Evolutionary conservation across 805 yeast genomes (phyloP).

Genomic region (Komagataella ulmi): DNA sequence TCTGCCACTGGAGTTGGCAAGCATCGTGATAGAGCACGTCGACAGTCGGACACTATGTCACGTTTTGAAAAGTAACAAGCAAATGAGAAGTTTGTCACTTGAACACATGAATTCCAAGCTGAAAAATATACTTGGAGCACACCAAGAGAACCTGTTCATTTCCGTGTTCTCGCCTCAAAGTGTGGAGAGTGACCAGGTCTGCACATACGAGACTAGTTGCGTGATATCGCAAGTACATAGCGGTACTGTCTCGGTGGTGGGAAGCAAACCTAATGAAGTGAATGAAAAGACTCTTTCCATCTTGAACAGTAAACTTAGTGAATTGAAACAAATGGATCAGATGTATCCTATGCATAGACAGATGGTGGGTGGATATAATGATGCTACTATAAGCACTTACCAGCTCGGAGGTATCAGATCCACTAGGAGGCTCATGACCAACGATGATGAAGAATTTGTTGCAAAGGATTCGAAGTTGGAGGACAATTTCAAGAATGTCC

Average conservation of each 20-base stretch:
- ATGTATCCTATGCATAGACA: not conserved
- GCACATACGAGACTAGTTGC: slow-evolving; percentile 11
- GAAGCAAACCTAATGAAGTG: not conserved
- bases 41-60: not conserved
- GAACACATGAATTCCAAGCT: not conserved
- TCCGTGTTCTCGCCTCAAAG: slow-evolving; percentile 16
- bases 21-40: not conserved
- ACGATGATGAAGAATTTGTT: not conserved
- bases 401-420: not conserved
- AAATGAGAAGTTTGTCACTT: not conserved
- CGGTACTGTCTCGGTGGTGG: not conserved
- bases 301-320: not conserved
- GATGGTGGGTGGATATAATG: not conserved
- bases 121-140: not conserved
- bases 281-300: not conserved
- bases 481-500: not conserved
- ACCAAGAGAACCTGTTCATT: slow-evolving; percentile 6
- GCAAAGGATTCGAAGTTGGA: slow-evolving; percentile 3
- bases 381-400: not conserved
- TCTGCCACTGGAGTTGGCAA: not conserved
- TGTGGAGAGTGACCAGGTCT: slow-evolving; percentile 7
- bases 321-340: not conserved
- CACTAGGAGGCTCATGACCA: not conserved
- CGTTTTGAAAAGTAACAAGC: not conserved
- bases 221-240: not conserved